Evolutionary conservation across 805 yeast species (phyloP).

Genomic region (Starmerella davenportii): DNA sequence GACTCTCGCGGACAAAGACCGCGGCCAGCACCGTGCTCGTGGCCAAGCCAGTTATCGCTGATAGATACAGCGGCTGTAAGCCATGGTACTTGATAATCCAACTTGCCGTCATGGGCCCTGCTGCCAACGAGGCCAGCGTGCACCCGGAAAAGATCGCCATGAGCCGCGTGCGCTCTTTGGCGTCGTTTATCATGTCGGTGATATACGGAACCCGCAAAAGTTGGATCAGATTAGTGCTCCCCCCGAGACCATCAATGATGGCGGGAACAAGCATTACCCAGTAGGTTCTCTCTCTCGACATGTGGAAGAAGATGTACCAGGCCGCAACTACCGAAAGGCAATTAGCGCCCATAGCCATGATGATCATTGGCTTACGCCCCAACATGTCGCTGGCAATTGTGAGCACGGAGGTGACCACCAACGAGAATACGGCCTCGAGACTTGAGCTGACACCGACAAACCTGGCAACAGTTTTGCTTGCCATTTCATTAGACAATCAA

Average conservation of each 20-base stretch:
- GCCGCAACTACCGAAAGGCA: constrained; percentile 5
- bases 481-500: constrained; percentile 13
- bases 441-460: constrained; percentile 9
- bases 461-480: constrained; percentile 12
- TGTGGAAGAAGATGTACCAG: constrained; percentile 16
- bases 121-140: constrained; percentile 14
- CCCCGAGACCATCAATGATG: constrained; percentile 13
- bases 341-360: constrained; percentile 8
- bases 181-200: constrained; percentile 15
- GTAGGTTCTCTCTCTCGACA: constrained; percentile 9
- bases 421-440: constrained; percentile 7
- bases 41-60: constrained; percentile 3
- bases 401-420: constrained; percentile 11
- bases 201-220: constrained; percentile 14
- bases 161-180: constrained; percentile 12
- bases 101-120: constrained; percentile 17
- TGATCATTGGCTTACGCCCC: constrained; percentile 16
- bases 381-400: constrained; percentile 15
- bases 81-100: constrained; percentile 7
- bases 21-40: constrained; percentile 5
- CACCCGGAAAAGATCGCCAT: constrained; percentile 15
- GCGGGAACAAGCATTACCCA: constrained; percentile 16
- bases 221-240: constrained; percentile 6
- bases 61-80: constrained; percentile 9
- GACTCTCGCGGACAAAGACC: constrained; percentile 12